A percentile compares a stretch with the other conserved stretches of the same genome.
phyloP scores from a whole-genome alignment of 495 filamentous ascomycete species.

The Cercophora sp. region DNA sequence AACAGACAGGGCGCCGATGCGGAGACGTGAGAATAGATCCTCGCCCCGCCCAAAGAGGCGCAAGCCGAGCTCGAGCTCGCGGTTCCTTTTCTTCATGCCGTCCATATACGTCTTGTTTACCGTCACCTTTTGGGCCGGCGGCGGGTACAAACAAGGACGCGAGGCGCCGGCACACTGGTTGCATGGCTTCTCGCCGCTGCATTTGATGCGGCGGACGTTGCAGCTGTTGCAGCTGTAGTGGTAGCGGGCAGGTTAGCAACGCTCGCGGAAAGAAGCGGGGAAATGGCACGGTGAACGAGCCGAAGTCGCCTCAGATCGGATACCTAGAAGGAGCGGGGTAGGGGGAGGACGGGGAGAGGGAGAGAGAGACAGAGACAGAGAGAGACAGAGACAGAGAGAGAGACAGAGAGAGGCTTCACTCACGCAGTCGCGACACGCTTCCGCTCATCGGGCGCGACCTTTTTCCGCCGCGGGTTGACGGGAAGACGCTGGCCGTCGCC shows the following conservation, averaged over 20 bases:
- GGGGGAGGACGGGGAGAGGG: too few relatives aligned
- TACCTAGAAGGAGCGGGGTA: too few relatives aligned
- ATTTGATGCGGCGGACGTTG: conserved; percentile 43
- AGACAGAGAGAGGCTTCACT: too few relatives aligned
- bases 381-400: too few relatives aligned
- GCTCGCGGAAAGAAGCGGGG: too few relatives aligned
- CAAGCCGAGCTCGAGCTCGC: not conserved
- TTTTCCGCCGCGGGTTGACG: conserved; percentile 35
- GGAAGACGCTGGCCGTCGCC: too few relatives aligned
- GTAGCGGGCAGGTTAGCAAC: not conserved
- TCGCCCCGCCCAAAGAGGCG: too few relatives aligned
- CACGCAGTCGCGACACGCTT: conserved; percentile 36
- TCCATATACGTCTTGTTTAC: conserved; percentile 28
- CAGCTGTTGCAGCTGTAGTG: conserved; percentile 39
- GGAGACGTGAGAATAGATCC: too few relatives aligned
- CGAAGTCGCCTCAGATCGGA: too few relatives aligned
- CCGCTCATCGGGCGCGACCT: conserved; percentile 31
- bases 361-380: too few relatives aligned
- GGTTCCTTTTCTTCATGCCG: conserved; percentile 11
- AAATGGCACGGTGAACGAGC: not conserved
- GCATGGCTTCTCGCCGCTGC: conserved; percentile 37
- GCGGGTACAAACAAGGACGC: conserved; percentile 34
- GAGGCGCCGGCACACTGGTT: conserved; percentile 25
- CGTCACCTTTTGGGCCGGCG: conserved; percentile 23
- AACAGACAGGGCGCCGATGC: not conserved